phyloP scores from a whole-genome alignment of 2,329 filamentous ascomycete species.

The Apiospora aurea region DNA sequence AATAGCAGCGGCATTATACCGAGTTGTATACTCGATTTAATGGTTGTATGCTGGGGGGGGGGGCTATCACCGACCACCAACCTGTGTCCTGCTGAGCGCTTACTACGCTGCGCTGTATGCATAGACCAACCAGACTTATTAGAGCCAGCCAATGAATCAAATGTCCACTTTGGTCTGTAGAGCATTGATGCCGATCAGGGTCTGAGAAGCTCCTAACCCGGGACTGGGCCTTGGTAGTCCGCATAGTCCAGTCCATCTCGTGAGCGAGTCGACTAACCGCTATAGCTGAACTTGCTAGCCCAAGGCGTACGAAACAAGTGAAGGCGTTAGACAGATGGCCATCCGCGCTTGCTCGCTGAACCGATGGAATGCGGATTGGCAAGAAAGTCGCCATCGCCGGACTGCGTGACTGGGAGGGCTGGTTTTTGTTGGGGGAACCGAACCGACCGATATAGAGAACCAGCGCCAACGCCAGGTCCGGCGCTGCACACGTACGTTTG shows the following conservation, averaged over 20 bases:
- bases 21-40: not conserved
- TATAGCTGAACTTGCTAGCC: not conserved
- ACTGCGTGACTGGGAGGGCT: not conserved
- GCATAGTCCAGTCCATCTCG: not conserved
- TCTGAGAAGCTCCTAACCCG: not conserved
- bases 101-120: constrained; percentile 1
- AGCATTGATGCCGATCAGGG: not conserved
- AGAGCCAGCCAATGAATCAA: not conserved
- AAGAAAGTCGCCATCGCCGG: not conserved
- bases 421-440: not conserved
- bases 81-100: not conserved
- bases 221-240: not conserved
- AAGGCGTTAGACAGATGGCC: not conserved
- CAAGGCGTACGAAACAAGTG: not conserved
- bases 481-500: not conserved
- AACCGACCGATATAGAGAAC: not conserved
- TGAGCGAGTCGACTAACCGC: not conserved
- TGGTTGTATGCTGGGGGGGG: not conserved
- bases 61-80: not conserved
- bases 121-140: not conserved
- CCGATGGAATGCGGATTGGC: constrained; percentile 8
- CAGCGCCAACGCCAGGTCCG: not conserved
- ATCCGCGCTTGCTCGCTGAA: not conserved
- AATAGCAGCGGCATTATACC: not conserved
- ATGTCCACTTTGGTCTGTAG: not conserved